Evolutionary conservation across 805 yeast species (phyloP), one percentile per base, ranked within the genome.

Genomic region (Clavispora asparagi): DNA sequence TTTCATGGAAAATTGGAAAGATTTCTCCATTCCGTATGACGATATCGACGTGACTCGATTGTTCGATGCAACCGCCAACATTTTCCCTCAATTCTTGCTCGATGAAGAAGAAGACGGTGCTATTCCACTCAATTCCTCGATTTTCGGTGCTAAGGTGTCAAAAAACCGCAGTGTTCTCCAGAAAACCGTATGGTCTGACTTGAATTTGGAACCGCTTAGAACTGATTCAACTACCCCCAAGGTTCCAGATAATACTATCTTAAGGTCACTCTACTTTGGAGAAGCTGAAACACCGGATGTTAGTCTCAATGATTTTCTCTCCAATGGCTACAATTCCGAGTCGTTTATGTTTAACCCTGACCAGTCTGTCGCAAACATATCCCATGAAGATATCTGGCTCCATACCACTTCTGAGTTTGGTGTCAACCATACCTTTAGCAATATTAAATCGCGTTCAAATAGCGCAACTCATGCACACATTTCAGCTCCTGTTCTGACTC

Each of bases 61-160:
- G 16, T 49, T 67, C 28, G 75, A 71, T 28, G 70, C 69, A 5
- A 68, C 74, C 3, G 48, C 67, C 3, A 56, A 45, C 30, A 47
- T 70, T 13, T 70, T 69, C 52, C 74, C 76, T 7, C 67, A 61
- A 40, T 55, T 62, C 27, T 55, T 68, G 10, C 54, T 67, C 1
- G 74, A 71, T 14, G 75, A 70, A 29, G 73, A 68, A 32, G 64
- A 61, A 28, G 74, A 69, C 43, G 71, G 67, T n/a, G 61, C 64
- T 8, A 56, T 71, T 8, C 68, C 72, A 7, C 59, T 67, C 43
- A 62, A 58, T 42, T 62, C 70, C 27, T 55, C 71, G 4, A 61
- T 59, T 14, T 66, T 68, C 42, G 73, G 74, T n/a, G 67, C 72
- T 36, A 71, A 70, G 39, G 58, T 62, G 17, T 59, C 64, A 49